These are phyloP conservation scores for Tetrahymena borealis DNA, from an alignment of 73 alveolate species.

Conservation along the genomic window DNA sequence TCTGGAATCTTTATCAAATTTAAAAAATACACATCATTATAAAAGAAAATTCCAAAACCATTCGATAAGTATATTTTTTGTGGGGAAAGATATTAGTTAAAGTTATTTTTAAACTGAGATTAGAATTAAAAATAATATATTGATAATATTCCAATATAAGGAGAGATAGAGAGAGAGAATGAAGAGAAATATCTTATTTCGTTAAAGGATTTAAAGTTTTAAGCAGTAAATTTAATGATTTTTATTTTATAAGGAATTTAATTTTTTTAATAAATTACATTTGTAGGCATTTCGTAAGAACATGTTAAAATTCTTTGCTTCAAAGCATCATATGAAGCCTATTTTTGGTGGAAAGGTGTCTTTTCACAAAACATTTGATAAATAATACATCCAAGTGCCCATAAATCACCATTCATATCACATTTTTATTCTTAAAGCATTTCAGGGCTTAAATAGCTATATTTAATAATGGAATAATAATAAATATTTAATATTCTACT, in stretches of 20 bases:
- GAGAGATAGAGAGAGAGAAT: no score
- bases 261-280: not conserved
- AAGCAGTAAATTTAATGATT: no score
- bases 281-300: not conserved
- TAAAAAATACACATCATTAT: not conserved
- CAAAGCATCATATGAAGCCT: not conserved
- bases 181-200: no score
- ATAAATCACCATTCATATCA: slow-evolving; percentile 54
- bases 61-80: not conserved
- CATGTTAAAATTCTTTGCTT: not conserved
- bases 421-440: not conserved
- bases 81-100: not conserved
- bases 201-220: no score
- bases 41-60: not conserved
- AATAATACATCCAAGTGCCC: slow-evolving; percentile 88
- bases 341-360: slow-evolving; percentile 68
- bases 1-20: not conserved
- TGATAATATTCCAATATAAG: no score
- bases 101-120: no score
- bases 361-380: slow-evolving; percentile 76
- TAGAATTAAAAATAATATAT: no score
- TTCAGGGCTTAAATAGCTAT: not conserved
- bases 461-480: not conserved
- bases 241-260: not conserved
- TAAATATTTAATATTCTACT: not conserved